A percentile compares a stretch with the other conserved stretches of the same genome.
These are phyloP conservation scores for Phytophthora hybrid DNA, from an alignment of 352 stramenopile species.

Conservation along the genomic window DNA sequence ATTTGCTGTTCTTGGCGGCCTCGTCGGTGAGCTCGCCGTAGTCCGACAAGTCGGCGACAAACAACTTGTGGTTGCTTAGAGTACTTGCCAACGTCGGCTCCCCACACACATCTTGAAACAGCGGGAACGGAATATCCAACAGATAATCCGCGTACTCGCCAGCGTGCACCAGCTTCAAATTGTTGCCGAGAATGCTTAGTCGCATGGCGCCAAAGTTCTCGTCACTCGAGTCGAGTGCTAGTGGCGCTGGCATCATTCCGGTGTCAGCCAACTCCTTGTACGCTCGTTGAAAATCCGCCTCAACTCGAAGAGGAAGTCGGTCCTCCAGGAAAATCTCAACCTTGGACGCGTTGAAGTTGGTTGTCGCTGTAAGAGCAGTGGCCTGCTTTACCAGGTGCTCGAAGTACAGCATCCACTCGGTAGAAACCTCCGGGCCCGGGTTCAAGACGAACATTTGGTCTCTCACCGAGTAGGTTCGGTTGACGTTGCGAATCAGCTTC, in stretches of 20 bases:
- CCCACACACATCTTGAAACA: slow-evolving; percentile 28
- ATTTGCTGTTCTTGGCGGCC: slow-evolving; percentile 33
- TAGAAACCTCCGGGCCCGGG: slow-evolving; percentile 28
- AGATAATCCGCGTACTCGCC: slow-evolving; percentile 32
- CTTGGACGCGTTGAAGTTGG: slow-evolving; percentile 32
- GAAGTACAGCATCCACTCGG: slow-evolving; percentile 40
- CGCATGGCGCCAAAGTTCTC: slow-evolving; percentile 47
- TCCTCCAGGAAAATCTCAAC: slow-evolving; percentile 34
- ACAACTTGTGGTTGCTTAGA: slow-evolving; percentile 33
- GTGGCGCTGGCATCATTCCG: slow-evolving; percentile 28
- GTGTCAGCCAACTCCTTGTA: slow-evolving; percentile 36
- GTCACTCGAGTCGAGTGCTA: slow-evolving; percentile 45
- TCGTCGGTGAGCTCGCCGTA: slow-evolving; percentile 29
- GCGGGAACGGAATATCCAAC: slow-evolving; percentile 6
- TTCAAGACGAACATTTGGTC: slow-evolving; percentile 37
- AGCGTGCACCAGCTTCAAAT: slow-evolving; percentile 32
- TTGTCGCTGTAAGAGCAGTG: slow-evolving; percentile 30
- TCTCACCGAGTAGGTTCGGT: slow-evolving; percentile 35
- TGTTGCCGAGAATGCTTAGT: slow-evolving; percentile 44
- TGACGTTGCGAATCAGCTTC: slow-evolving; percentile 40
- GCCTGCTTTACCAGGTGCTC: slow-evolving; percentile 35
- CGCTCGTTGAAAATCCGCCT: slow-evolving; percentile 25
- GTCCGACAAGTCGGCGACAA: slow-evolving; percentile 39
- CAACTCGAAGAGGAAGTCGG: slow-evolving; percentile 19
- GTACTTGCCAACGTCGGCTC: slow-evolving; percentile 12